Evolutionary conservation across 164 flowering plant species (phyloP).

Genomic region (Aristolochia contorta): DNA sequence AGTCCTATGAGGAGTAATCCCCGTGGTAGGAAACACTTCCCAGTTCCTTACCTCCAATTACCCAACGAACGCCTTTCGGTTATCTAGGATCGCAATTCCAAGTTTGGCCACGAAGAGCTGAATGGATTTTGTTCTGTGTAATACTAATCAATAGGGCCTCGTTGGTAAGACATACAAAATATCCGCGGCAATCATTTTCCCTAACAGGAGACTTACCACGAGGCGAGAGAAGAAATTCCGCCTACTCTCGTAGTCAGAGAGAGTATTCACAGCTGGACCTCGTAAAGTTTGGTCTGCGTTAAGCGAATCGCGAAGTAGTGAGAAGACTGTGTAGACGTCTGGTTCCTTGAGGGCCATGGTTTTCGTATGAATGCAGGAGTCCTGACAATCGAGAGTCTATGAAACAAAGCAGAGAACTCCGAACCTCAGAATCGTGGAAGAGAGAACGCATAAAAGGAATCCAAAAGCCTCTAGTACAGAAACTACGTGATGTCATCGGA

Average conservation of each 20-base stretch:
- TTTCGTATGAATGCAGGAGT: not conserved
- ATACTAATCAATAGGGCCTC: no score
- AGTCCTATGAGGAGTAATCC: no score
- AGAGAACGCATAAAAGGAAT: not conserved
- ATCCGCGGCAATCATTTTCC: no score
- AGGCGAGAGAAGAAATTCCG: slow-evolving; percentile 95
- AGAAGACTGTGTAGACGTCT: slow-evolving; percentile 68
- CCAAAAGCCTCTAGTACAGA: not conserved
- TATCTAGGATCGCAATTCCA: not conserved
- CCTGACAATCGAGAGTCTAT: not conserved
- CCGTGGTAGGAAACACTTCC: no score
- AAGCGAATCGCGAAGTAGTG: slow-evolving; percentile 60
- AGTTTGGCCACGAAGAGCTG: no score
- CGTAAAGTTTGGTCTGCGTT: no score
- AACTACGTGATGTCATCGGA: no score
- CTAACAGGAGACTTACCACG: slow-evolving; percentile 33
- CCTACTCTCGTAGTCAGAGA: slow-evolving; percentile 62
- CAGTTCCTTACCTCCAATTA: no score
- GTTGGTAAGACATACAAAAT: no score
- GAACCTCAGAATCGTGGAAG: not conserved
- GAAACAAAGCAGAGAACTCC: no score
- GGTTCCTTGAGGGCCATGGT: slow-evolving; percentile 76
- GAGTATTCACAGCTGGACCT: slow-evolving; percentile 72
- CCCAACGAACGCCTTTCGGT: no score
- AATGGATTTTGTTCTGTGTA: no score